Conservation (phyloP, 805 yeast genomes). For the Candida tammaniensis region DNA sequence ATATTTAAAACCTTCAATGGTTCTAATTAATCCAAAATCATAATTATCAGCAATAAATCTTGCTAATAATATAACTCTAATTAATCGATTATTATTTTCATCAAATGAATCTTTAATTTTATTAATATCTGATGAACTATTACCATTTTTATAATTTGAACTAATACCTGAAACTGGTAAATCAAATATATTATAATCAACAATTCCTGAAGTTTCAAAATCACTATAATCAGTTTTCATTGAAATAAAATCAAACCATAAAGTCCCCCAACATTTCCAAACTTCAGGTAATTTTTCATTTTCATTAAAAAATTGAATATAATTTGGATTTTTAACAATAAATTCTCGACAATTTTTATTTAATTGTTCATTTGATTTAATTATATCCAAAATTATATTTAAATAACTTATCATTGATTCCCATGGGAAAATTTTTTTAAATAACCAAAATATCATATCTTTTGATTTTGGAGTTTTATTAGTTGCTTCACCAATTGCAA, state of each 20-base stretch:
- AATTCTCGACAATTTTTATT: slow-evolving; percentile 20
- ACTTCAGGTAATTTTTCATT: slow-evolving; percentile 70
- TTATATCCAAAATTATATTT: slow-evolving; percentile 50
- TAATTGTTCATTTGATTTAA: slow-evolving; percentile 23
- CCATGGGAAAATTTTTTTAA: slow-evolving; percentile 67
- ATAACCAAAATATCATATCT: slow-evolving; percentile 47
- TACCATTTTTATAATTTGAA: slow-evolving; percentile 13
- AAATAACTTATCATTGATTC: slow-evolving; percentile 59
- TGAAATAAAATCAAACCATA: slow-evolving; percentile 68
- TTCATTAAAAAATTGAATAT: slow-evolving; percentile 50
- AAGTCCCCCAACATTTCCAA: slow-evolving; percentile 83
- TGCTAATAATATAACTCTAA: slow-evolving; percentile 51
- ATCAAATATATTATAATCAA: slow-evolving; percentile 53
- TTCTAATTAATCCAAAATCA: slow-evolving; percentile 54
- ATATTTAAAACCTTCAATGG: slow-evolving; percentile 44
- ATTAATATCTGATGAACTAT: slow-evolving; percentile 6
- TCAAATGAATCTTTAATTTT: slow-evolving; percentile 19
- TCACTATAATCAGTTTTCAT: slow-evolving; percentile 52
- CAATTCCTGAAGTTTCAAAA: slow-evolving; percentile 54
- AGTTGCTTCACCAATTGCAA: slow-evolving; percentile 59
- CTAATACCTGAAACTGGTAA: slow-evolving; percentile 60
- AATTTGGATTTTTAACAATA: slow-evolving; percentile 27
- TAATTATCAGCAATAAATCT: slow-evolving; percentile 49
- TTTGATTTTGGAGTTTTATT: slow-evolving; percentile 44
- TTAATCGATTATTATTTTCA: slow-evolving; percentile 42